These are phyloP conservation scores for Ophiostoma pallidulum DNA, from an alignment of 2,329 filamentous ascomycete genomes.

Conservation along the genomic window DNA sequence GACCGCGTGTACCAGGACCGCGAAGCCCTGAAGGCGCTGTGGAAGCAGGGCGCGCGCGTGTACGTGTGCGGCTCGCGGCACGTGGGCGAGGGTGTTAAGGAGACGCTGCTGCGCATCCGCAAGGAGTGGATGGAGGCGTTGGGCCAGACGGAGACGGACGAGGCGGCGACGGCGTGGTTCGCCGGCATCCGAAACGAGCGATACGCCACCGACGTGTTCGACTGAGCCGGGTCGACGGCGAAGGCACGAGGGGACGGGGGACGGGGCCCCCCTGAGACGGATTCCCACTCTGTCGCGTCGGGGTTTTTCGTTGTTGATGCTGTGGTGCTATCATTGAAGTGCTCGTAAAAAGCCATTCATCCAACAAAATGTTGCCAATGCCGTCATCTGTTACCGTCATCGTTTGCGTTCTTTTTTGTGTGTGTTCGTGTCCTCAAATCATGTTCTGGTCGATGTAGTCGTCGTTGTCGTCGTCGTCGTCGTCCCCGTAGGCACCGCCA, in stretches of 20 bases:
- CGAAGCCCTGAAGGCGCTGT: constrained; percentile 24
- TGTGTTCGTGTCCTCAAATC: not conserved
- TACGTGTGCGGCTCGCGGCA: constrained; percentile 51
- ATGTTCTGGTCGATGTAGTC: constrained; percentile 48
- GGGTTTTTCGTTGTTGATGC: too few relatives aligned
- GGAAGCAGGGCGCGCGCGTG: constrained; percentile 36
- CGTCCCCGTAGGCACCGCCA: constrained; percentile 43
- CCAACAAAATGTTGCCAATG: too few relatives aligned
- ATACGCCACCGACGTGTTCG: constrained; percentile 53
- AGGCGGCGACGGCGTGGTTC: constrained; percentile 37
- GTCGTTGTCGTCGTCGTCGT: constrained; percentile 47
- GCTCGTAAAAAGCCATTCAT: too few relatives aligned
- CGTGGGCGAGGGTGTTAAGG: constrained; percentile 33
- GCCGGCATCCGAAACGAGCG: constrained; percentile 42
- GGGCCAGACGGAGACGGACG: constrained; percentile 23
- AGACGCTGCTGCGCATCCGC: constrained; percentile 26
- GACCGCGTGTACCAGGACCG: constrained; percentile 38
- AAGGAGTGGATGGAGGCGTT: constrained; percentile 24
- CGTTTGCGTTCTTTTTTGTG: not conserved
- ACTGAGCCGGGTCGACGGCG: constrained; percentile 32
- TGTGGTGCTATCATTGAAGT: too few relatives aligned
- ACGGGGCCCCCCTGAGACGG: too few relatives aligned
- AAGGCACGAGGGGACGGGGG: too few relatives aligned
- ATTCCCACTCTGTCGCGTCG: not conserved
- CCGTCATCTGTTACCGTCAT: too few relatives aligned